A percentile compares a stretch with the other conserved stretches of the same genome.
These are phyloP conservation scores for Thielaviopsis populi DNA, from an alignment of 2,329 filamentous ascomycete genomes.

Conservation along the genomic window DNA sequence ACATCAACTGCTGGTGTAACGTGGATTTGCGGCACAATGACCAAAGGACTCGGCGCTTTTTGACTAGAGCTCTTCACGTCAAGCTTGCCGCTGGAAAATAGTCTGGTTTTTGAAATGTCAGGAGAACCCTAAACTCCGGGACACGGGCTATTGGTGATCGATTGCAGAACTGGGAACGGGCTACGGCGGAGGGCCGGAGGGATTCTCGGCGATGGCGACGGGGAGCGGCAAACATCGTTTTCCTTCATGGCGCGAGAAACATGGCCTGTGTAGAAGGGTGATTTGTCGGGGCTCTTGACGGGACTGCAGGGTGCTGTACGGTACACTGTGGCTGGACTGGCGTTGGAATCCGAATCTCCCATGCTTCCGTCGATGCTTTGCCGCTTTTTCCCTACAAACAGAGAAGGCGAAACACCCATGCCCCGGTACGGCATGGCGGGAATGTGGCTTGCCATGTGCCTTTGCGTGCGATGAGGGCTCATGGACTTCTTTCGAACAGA, in stretches of 20 bases:
- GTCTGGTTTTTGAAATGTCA: not conserved
- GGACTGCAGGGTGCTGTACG: conserved; percentile 14
- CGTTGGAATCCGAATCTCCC: conserved; percentile 10
- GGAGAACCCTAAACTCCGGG: conserved; percentile 3
- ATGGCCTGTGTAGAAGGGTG: conserved; percentile 1
- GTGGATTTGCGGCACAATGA: conserved; percentile 30
- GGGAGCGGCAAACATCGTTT: not conserved
- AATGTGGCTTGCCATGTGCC: not conserved
- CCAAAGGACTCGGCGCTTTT: conserved; percentile 15
- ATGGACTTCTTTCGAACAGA: not conserved
- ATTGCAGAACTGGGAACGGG: conserved; percentile 6
- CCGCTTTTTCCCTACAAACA: conserved; percentile 14
- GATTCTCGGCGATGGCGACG: conserved; percentile 7
- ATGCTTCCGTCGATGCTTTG: conserved; percentile 4
- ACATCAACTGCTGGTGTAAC: conserved; percentile 30
- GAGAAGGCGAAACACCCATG: not conserved
- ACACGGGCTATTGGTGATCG: conserved; percentile 9
- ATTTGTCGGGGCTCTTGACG: conserved; percentile 3
- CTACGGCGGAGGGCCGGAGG: conserved; percentile 8
- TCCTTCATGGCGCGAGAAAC: not conserved
- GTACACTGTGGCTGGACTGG: conserved; percentile 2
- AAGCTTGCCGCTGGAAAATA: not conserved
- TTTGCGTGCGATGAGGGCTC: not conserved
- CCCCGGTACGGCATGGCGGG: not conserved
- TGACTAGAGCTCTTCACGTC: not conserved